Evolutionary conservation across 2,329 filamentous ascomycete species (phyloP).

Genomic region (Fusarium subtropicale): DNA sequence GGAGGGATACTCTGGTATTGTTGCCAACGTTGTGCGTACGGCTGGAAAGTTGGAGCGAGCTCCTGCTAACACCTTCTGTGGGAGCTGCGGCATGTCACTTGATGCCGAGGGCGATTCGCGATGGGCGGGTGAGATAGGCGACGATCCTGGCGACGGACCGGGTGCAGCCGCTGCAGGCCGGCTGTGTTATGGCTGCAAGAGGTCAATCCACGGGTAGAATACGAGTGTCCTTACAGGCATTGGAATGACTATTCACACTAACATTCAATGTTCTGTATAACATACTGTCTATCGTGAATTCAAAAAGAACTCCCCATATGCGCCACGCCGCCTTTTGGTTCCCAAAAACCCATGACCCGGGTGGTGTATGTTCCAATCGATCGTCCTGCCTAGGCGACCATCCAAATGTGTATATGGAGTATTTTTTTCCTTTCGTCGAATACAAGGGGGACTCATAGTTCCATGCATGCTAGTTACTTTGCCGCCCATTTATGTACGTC

Average conservation of each 20-base stretch:
- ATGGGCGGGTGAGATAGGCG: slow-evolving; percentile 71
- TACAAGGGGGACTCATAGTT: slow-evolving; percentile 24
- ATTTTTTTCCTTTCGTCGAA: slow-evolving; percentile 25
- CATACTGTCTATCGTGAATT: slow-evolving; percentile 32
- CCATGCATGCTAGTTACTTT: slow-evolving; percentile 7
- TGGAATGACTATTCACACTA: slow-evolving; percentile 20
- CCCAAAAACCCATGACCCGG: slow-evolving; percentile 40
- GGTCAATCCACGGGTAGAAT: slow-evolving; percentile 66
- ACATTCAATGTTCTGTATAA: slow-evolving; percentile 21
- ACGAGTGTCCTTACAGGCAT: background rate
- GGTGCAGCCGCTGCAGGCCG: slow-evolving; percentile 28
- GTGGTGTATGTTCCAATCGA: slow-evolving; percentile 36
- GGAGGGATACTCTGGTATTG: slow-evolving; percentile 86
- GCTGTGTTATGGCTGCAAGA: slow-evolving; percentile 80
- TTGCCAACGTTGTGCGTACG: slow-evolving; percentile 94
- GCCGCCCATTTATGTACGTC: background rate
- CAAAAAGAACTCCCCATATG: slow-evolving; percentile 40
- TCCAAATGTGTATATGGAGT: slow-evolving; percentile 24
- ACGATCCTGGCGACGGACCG: slow-evolving; percentile 47
- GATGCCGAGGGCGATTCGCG: slow-evolving; percentile 71
- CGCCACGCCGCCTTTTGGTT: slow-evolving; percentile 45
- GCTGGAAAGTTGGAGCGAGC: slow-evolving; percentile 79
- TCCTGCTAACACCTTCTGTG: slow-evolving; percentile 62
- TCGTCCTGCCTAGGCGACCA: slow-evolving; percentile 31
- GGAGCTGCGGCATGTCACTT: slow-evolving; percentile 76